phyloP scores from a whole-genome alignment of 73 alveolate genomes.

The Tetrahymena elliotti region DNA sequence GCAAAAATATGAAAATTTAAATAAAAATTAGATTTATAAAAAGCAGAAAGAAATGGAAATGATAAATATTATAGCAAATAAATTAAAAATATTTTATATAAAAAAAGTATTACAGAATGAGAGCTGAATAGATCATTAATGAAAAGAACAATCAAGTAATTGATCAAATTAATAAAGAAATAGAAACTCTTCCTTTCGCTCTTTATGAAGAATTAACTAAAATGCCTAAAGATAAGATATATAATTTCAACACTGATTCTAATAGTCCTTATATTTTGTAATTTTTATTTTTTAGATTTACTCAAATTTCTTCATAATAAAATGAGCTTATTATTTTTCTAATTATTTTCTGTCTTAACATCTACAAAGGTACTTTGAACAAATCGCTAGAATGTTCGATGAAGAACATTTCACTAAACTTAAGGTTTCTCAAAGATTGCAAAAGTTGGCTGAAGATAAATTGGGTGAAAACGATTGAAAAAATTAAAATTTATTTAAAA shows the following conservation, averaged over 20 bases:
- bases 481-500: background rate
- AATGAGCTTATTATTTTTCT: background rate
- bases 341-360: background rate
- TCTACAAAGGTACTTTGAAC: background rate
- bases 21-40: no score
- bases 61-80: background rate
- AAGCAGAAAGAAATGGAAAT: background rate
- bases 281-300: background rate
- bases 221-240: background rate
- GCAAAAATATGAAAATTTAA: background rate
- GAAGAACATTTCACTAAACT: background rate
- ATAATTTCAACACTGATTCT: background rate
- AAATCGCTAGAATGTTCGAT: conserved; percentile 1
- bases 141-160: background rate
- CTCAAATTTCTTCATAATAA: background rate
- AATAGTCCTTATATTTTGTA: background rate
- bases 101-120: background rate
- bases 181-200: background rate
- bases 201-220: background rate
- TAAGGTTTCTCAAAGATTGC: background rate
- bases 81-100: background rate
- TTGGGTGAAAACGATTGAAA: background rate
- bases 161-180: background rate
- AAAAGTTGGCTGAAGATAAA: background rate
- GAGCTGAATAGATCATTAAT: background rate